Evolutionary conservation across 2,329 filamentous ascomycete species (phyloP).

Genomic region (Shiraia sp.): DNA sequence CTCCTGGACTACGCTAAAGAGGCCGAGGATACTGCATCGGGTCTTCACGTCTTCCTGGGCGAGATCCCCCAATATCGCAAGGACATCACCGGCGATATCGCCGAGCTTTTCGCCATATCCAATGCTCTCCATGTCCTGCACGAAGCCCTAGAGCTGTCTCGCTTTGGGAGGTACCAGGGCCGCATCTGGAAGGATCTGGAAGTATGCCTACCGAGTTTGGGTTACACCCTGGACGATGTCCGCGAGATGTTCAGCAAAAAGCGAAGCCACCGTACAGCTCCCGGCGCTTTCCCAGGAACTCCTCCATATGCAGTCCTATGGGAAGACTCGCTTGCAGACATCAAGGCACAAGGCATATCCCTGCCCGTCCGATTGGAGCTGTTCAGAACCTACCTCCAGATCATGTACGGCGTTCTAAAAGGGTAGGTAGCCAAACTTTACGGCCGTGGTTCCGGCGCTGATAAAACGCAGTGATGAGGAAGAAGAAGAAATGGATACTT

Average conservation of each 20-base stretch:
- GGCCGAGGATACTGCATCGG: conserved; percentile 58
- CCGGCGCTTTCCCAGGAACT: conserved; percentile 43
- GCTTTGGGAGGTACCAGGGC: conserved; percentile 39
- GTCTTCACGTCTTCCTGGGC: conserved; percentile 54
- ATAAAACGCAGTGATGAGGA: conserved; percentile 29
- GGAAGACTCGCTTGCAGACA: conserved; percentile 52
- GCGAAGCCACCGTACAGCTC: conserved; percentile 25
- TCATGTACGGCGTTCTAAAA: conserved; percentile 47
- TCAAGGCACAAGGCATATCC: conserved; percentile 52
- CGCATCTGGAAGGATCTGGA: conserved; percentile 54
- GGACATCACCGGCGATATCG: conserved; percentile 58
- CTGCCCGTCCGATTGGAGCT: conserved; percentile 54
- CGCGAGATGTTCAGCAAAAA: conserved; percentile 47
- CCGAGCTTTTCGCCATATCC: conserved; percentile 59
- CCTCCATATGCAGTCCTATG: conserved; percentile 55
- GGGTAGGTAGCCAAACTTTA: conserved; percentile 44
- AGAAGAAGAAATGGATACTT: conserved; percentile 35
- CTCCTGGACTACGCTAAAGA: conserved; percentile 48
- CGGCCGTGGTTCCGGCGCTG: conserved; percentile 6
- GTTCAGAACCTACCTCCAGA: conserved; percentile 56
- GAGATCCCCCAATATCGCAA: conserved; percentile 56
- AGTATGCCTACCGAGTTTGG: conserved; percentile 53
- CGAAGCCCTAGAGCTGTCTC: conserved; percentile 46
- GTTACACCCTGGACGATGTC: conserved; percentile 57
- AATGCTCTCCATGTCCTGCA: conserved; percentile 55